These are phyloP conservation scores for Microstegium vimineum DNA, from an alignment of 176 grass and related monocot genomes.

Conservation along the genomic window DNA sequence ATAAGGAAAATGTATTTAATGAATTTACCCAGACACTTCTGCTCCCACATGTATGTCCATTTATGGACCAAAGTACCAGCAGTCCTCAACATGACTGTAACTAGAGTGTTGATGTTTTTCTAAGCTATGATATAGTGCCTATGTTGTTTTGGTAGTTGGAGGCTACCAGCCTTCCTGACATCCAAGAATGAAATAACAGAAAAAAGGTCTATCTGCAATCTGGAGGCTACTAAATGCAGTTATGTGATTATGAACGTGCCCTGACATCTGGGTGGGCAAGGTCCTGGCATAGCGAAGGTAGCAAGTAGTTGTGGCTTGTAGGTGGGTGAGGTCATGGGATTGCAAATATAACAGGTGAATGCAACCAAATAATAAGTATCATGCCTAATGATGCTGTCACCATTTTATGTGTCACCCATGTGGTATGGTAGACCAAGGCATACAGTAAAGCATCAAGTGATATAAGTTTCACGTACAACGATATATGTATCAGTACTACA, in stretches of 20 bases:
- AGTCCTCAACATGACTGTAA: background rate
- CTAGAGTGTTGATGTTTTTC: background rate
- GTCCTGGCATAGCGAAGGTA: background rate
- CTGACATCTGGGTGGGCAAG: background rate
- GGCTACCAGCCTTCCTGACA: background rate
- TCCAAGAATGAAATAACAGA: background rate
- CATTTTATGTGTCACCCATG: background rate
- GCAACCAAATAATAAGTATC: background rate
- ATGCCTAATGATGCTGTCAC: background rate
- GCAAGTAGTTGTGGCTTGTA: background rate
- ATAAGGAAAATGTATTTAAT: slow-evolving; percentile 12
- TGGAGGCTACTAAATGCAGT: background rate
- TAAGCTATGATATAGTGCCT: background rate
- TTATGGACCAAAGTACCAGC: slow-evolving; percentile 3
- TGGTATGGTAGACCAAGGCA: background rate
- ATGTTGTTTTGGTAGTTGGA: background rate
- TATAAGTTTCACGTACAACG: background rate
- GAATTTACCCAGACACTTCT: slow-evolving; percentile 1
- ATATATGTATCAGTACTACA: background rate
- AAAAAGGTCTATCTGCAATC: background rate
- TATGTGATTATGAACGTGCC: background rate
- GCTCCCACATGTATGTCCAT: background rate
- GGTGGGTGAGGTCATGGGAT: background rate
- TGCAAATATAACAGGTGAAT: background rate
- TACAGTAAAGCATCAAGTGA: background rate